phyloP scores from a whole-genome alignment of 2,329 filamentous ascomycete genomes.

The Paraphoma chrysanthemicola region DNA sequence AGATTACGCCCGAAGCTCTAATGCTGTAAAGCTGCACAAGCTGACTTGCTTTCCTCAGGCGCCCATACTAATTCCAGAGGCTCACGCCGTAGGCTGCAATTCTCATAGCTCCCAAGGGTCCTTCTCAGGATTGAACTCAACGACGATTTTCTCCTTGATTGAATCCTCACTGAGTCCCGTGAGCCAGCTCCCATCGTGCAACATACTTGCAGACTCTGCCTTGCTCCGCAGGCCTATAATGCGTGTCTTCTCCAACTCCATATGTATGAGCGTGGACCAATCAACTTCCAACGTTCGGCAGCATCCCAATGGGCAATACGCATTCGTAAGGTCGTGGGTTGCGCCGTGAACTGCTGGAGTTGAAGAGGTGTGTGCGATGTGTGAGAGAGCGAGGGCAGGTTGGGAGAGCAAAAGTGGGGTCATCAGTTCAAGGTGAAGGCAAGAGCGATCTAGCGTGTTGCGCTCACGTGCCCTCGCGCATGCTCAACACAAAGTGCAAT shows the following conservation, averaged over 20 bases:
- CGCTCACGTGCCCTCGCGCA: too few species aligned
- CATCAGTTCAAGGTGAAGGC: too few species aligned
- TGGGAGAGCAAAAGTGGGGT: too few species aligned
- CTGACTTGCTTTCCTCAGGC: too few species aligned
- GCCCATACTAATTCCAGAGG: not conserved
- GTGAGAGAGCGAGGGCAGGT: too few species aligned
- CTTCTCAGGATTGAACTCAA: not conserved
- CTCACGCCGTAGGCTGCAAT: not conserved
- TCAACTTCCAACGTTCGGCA: not conserved
- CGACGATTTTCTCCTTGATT: not conserved
- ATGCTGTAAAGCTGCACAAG: too few species aligned
- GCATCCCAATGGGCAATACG: slow-evolving; percentile 10
- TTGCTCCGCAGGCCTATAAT: not conserved
- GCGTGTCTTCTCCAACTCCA: not conserved
- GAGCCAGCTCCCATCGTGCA: not conserved
- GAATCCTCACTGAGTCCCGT: not conserved
- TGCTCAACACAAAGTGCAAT: too few species aligned
- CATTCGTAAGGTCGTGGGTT: slow-evolving; percentile 12
- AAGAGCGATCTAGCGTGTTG: too few species aligned
- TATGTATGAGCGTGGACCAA: not conserved
- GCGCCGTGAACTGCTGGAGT: too few species aligned
- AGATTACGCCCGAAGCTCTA: too few species aligned
- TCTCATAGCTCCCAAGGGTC: not conserved
- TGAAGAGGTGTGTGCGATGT: too few species aligned
- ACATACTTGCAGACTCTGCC: not conserved